Evolutionary conservation across 768 basidiomycete genomes (phyloP).

Genomic region (Rickenella mellea): DNA sequence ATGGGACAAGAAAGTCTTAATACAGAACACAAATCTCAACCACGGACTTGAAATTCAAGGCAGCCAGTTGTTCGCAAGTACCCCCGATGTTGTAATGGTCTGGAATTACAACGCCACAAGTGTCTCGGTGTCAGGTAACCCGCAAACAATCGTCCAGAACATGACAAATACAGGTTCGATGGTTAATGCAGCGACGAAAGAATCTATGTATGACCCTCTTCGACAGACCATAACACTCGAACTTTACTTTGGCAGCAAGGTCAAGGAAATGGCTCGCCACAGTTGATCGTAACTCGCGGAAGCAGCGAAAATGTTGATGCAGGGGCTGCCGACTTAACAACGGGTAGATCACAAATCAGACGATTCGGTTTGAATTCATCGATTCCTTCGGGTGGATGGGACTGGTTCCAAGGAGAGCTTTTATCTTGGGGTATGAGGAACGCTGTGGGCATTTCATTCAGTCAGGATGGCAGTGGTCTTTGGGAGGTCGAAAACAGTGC

Average conservation of each 20-base stretch:
- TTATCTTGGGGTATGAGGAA: conserved; percentile 36
- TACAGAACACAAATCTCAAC: conserved; percentile 26
- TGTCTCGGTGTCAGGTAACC: conserved; percentile 16
- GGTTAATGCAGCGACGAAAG: too few relatives aligned
- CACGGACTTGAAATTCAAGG: conserved; percentile 34
- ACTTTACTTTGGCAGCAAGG: too few relatives aligned
- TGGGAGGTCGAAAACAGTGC: conserved; percentile 35
- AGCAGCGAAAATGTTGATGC: conserved; percentile 31
- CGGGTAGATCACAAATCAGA: conserved; percentile 33
- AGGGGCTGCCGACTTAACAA: conserved; percentile 31
- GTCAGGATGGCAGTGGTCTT: conserved; percentile 21
- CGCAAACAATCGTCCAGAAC: conserved; percentile 12
- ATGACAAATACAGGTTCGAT: background rate
- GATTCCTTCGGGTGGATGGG: background rate
- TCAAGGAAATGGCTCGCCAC: too few relatives aligned
- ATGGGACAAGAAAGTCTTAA: conserved; percentile 27
- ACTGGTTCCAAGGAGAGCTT: conserved; percentile 18
- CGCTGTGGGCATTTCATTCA: conserved; percentile 27
- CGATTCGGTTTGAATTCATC: conserved; percentile 11
- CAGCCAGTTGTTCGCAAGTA: conserved; percentile 27
- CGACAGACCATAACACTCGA: too few relatives aligned
- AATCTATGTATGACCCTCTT: too few relatives aligned
- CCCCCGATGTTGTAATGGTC: conserved; percentile 22
- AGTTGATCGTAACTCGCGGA: conserved; percentile 29
- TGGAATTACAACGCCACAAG: conserved; percentile 26